Conservation (phyloP, 805 yeast species). For the Ogataea minuta region DNA sequence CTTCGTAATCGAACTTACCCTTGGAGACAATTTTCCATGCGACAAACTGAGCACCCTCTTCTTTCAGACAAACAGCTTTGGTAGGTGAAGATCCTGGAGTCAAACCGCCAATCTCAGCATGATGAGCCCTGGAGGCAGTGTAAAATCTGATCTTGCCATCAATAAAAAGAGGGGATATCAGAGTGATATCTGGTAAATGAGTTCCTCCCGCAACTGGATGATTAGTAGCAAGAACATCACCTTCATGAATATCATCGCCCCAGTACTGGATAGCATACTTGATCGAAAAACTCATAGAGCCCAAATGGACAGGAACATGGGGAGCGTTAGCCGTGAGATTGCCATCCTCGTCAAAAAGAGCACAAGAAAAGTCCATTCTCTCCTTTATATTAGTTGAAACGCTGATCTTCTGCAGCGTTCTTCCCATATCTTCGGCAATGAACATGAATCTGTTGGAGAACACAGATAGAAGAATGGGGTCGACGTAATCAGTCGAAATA, state of each 20-base stretch:
- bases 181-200: constrained; percentile 52
- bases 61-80: constrained; percentile 48
- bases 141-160: constrained; percentile 47
- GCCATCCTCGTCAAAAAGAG: constrained; percentile 45
- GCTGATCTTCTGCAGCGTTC: constrained; percentile 43
- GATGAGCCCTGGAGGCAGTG: constrained; percentile 61
- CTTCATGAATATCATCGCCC: constrained; percentile 38
- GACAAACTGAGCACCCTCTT: constrained; percentile 56
- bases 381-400: constrained; percentile 47
- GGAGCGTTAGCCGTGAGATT: constrained; percentile 31
- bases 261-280: constrained; percentile 38
- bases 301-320: constrained; percentile 47
- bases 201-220: constrained; percentile 47
- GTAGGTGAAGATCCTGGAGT: constrained; percentile 59
- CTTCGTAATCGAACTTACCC: constrained; percentile 53
- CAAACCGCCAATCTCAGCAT: constrained; percentile 62
- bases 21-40: constrained; percentile 48
- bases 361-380: constrained; percentile 48
- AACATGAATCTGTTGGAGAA: constrained; percentile 49
- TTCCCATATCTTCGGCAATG: constrained; percentile 49
- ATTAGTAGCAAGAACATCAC: constrained; percentile 44
- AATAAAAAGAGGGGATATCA: constrained; percentile 54
- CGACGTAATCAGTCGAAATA: constrained; percentile 40
- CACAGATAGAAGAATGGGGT: constrained; percentile 44
- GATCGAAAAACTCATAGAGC: constrained; percentile 46